Percentiles rank a stretch among this genome's conserved stretches.
Evolutionary conservation across 1,284 basidiomycete species (phyloP).

Genomic region (Trichosporon ovoides): DNA sequence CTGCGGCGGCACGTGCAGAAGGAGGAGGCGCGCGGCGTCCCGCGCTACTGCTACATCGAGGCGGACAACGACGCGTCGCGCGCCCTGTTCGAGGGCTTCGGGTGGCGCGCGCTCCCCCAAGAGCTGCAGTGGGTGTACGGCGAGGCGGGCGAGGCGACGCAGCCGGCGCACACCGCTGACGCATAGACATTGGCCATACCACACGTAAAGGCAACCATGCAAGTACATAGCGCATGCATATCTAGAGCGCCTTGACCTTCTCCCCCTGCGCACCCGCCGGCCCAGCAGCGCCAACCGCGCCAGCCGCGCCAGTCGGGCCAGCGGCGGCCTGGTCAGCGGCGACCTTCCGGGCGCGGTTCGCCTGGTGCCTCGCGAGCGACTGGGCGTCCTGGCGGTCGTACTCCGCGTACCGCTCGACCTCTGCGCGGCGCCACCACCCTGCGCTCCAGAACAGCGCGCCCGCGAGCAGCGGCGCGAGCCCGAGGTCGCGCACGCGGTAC

Average conservation of each 20-base stretch:
- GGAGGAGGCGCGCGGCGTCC: not conserved
- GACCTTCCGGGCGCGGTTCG: not conserved
- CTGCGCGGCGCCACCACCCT: not conserved
- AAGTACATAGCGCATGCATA: no score
- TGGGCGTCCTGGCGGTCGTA: not conserved
- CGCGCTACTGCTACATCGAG: constrained; percentile 19
- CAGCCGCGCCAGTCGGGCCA: no score
- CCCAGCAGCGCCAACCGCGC: no score
- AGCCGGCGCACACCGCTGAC: not conserved
- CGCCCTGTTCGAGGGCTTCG: constrained; percentile 21
- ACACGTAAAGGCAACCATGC: no score
- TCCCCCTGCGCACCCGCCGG: no score
- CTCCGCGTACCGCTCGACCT: not conserved
- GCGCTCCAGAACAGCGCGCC: not conserved
- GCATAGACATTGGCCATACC: no score
- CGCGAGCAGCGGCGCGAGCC: not conserved
- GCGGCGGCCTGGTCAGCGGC: not conserved
- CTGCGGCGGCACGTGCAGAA: constrained; percentile 15
- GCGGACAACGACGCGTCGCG: constrained; percentile 20
- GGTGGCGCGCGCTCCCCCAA: constrained; percentile 13
- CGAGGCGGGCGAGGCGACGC: not conserved
- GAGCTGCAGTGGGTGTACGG: not conserved
- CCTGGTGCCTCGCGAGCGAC: not conserved
- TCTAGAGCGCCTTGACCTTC: no score
- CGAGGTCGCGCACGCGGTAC: not conserved